Base-by-base conservation (phyloP, 208 protist genomes). In the Jaenimonas drosophilae region DNA sequence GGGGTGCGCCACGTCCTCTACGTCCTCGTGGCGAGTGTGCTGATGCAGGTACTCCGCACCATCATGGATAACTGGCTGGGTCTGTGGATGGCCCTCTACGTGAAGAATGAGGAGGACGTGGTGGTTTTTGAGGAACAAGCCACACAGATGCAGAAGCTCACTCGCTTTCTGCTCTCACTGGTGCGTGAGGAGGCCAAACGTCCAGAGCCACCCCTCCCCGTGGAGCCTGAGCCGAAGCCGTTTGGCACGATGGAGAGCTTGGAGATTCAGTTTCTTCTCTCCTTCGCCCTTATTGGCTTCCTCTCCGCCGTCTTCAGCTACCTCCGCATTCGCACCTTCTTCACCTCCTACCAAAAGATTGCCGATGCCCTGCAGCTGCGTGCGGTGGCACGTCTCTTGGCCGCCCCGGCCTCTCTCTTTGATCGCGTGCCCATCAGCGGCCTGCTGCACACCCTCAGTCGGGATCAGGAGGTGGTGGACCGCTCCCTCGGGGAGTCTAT, bases 51-150 rank as follows among this genome's bases (percentile, higher is more conserved):
- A 16, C 59, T 84, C 27, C 71, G 60, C 30, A 81, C 59, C 27
- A 47, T 81, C 38, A 64, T 71, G 53, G 80, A 89, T 59, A 76
- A 83, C 48, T 89, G 80, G 76, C 56, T 89, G 2, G 71, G 76
- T 38, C 53, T 89, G 14, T 89, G 76, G 70, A 65, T 88, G 29
- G 67, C 73, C 16, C 50, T 81, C 38, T 59, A 68, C 30, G 53
- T 55, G 43, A 60, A 67, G 59, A 47, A 55, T 17, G 55, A 64
- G 37, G 61, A 59, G 41, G 59, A 60, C 30, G n/a, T n/a, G n/a
- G n/a, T n/a, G n/a, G n/a, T n/a, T n/a, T 42, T 42, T 42, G 16
- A 17, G 6, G 37, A 20, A 46, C 21, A 51, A 3, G 16, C 7
- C 16, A 28, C 5, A 36, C 23, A 37, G 53, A 48, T 50, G 23